These are phyloP conservation scores for Ailanthus altissimus DNA, from an alignment of 345 rosid genomes.

Conservation along the genomic window DNA sequence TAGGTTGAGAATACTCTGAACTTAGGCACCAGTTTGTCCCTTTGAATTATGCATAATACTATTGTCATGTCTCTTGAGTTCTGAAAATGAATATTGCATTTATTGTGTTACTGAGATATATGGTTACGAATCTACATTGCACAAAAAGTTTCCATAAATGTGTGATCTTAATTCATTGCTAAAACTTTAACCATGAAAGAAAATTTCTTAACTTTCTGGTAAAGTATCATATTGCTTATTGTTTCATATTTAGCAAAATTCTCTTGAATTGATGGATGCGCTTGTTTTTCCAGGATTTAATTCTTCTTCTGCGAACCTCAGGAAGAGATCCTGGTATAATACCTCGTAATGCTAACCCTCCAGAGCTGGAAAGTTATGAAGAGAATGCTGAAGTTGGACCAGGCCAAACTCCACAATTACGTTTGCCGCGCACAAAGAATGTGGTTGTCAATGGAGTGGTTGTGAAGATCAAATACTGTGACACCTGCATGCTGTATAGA, in stretches of 20 bases:
- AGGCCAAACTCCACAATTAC: slow-evolving; percentile 58
- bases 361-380: slow-evolving; percentile 60
- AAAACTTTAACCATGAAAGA: not conserved
- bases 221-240: not conserved
- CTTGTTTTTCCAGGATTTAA: slow-evolving; percentile 57
- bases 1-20: too few relatives aligned
- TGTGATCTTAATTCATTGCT: too few relatives aligned
- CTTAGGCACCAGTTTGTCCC: too few relatives aligned
- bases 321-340: slow-evolving; percentile 97
- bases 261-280: slow-evolving; percentile 23
- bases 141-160: too few relatives aligned
- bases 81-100: too few relatives aligned
- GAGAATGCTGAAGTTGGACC: slow-evolving; percentile 39
- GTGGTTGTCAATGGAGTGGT: slow-evolving; percentile 66
- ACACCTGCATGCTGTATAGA: slow-evolving; percentile 89
- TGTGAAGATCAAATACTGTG: slow-evolving; percentile 87
- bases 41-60: too few relatives aligned
- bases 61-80: too few relatives aligned
- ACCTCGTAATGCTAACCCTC: slow-evolving; percentile 75
- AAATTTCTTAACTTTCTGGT: slow-evolving; percentile 2
- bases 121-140: too few relatives aligned
- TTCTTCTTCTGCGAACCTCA: slow-evolving; percentile 76
- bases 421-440: slow-evolving; percentile 65
- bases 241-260: slow-evolving; percentile 3
- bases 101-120: too few relatives aligned